These are phyloP conservation scores for Dunaliella sp. DNA, from an alignment of 139 green algal species.

Conservation along the genomic window DNA sequence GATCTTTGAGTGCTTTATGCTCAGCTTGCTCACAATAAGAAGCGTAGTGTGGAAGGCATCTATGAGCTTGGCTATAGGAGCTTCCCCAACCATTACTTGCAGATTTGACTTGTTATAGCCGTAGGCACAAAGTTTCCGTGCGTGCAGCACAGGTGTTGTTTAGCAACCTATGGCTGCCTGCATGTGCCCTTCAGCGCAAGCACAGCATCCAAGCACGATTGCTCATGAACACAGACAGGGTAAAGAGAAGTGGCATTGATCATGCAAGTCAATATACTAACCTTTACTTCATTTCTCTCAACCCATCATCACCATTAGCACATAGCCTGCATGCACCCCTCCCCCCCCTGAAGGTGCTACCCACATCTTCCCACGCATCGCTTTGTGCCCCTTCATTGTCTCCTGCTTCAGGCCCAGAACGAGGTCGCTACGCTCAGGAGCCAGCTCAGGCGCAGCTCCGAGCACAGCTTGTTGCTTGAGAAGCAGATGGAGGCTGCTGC, in stretches of 20 bases:
- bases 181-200: no score
- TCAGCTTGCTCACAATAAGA: neutral
- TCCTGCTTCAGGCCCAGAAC: neutral
- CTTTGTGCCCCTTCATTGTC: neutral
- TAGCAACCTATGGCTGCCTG: neutral
- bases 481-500: neutral
- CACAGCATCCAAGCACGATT: neutral
- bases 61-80: neutral
- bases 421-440: neutral
- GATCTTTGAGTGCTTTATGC: neutral
- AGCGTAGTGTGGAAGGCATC: neutral
- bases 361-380: no score
- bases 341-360: no score
- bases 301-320: no score
- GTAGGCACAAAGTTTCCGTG: no score
- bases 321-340: neutral
- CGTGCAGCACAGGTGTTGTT: neutral
- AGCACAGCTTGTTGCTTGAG: neutral
- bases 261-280: neutral
- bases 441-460: neutral
- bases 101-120: no score
- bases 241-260: neutral
- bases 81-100: no score
- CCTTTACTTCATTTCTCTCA: no score
- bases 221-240: neutral